phyloP scores from a whole-genome alignment of 2,329 filamentous ascomycete genomes.

The Tolypocladium ovalisporum region DNA sequence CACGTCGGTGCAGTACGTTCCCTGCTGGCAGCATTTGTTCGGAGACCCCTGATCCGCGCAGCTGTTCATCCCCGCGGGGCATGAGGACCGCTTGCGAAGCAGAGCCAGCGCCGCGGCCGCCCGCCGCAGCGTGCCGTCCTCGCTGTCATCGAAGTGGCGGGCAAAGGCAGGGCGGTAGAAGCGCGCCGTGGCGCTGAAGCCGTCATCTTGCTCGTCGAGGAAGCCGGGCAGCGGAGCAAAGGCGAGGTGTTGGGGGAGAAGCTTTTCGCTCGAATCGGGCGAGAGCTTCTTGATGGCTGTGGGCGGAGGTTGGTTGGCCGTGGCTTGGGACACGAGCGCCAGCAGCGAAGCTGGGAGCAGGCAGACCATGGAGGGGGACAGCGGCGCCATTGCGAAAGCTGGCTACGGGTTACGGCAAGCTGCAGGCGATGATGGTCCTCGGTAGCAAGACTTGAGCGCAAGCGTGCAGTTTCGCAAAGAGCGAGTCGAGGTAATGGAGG shows the following conservation, averaged over 20 bases:
- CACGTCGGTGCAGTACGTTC: constrained; percentile 55
- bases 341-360: constrained; percentile 4
- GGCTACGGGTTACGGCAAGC: neutral
- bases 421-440: too few species aligned
- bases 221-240: constrained; percentile 26
- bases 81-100: constrained; percentile 50
- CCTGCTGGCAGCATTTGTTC: constrained; percentile 62
- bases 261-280: constrained; percentile 60
- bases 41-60: constrained; percentile 55
- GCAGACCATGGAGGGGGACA: neutral
- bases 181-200: constrained; percentile 8
- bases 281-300: constrained; percentile 63
- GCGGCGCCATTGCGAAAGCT: constrained; percentile 1
- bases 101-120: constrained; percentile 34
- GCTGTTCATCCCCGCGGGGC: constrained; percentile 53
- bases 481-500: neutral
- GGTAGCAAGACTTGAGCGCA: neutral
- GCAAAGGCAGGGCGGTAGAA: constrained; percentile 40
- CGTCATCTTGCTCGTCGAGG: constrained; percentile 15
- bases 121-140: constrained; percentile 24
- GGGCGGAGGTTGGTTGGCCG: constrained; percentile 30
- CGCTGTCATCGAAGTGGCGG: constrained; percentile 26
- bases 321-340: constrained; percentile 19
- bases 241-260: constrained; percentile 56
- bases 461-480: neutral